Conservation (phyloP, 495 filamentous ascomycete genomes). For the Tuber melanosporum region DNA sequence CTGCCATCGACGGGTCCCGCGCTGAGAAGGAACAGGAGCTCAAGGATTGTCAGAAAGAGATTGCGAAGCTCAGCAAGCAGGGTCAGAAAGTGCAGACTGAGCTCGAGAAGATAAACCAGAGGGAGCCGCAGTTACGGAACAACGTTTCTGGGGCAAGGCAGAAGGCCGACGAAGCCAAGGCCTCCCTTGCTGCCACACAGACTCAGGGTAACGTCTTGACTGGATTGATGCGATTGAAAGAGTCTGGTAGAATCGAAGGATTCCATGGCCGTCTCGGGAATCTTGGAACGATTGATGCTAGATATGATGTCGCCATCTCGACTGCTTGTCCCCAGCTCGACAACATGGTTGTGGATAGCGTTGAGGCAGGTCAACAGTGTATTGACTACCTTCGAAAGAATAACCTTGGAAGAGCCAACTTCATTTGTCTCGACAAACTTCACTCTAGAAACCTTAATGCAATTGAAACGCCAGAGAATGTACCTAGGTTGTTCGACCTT, state of each 20-base stretch:
- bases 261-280: slow-evolving; percentile 95
- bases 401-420: slow-evolving; percentile 92
- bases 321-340: slow-evolving; percentile 87
- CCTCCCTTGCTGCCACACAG: slow-evolving; percentile 78
- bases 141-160: slow-evolving; percentile 82
- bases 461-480: slow-evolving; percentile 84
- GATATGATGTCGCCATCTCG: slow-evolving; percentile 93
- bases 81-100: slow-evolving; percentile 62
- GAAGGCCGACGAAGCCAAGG: slow-evolving; percentile 89
- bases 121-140: slow-evolving; percentile 71
- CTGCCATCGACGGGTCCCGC: slow-evolving; percentile 61
- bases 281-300: slow-evolving; percentile 87
- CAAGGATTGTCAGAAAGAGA: slow-evolving; percentile 66
- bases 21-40: slow-evolving; percentile 65
- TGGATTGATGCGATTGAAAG: slow-evolving; percentile 86
- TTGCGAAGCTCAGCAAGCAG: slow-evolving; percentile 66
- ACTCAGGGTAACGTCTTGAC: slow-evolving; percentile 88
- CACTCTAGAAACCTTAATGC: slow-evolving; percentile 64
- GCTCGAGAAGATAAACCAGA: slow-evolving; percentile 60
- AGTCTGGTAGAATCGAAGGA: slow-evolving; percentile 90
- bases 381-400: slow-evolving; percentile 97
- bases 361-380: slow-evolving; percentile 91
- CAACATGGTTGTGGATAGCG: slow-evolving; percentile 91
- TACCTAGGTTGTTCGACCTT: slow-evolving; percentile 85
- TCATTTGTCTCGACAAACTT: slow-evolving; percentile 88